Conservation (phyloP, 371 early-diverging fungal genomes). For the Syncephalis plumigaleata region DNA sequence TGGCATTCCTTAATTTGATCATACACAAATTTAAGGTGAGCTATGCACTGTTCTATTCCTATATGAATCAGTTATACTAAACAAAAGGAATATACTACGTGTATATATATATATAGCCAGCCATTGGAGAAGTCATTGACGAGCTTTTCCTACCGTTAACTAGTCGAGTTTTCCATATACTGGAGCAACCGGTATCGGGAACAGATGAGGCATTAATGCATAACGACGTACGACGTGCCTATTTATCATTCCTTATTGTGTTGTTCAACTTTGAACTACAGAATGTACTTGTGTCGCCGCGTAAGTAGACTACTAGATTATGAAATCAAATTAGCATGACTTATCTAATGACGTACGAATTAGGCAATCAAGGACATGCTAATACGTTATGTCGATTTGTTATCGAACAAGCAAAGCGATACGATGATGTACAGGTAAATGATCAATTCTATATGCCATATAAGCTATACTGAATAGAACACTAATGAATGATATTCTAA, state of each 20-base stretch:
- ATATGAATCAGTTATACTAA: too few species aligned
- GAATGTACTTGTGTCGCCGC: constrained; percentile 51
- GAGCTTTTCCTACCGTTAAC: constrained; percentile 66
- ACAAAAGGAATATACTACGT: background rate
- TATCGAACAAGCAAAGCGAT: background rate
- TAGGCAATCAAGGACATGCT: background rate
- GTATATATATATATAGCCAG: constrained; percentile 12
- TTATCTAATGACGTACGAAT: background rate
- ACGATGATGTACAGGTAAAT: too few species aligned
- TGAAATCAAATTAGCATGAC: background rate
- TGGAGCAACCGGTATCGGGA: constrained; percentile 68
- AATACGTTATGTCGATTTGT: background rate
- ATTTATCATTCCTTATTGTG: constrained; percentile 62
- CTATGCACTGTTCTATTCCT: background rate
- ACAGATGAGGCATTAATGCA: constrained; percentile 74
- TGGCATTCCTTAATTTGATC: constrained; percentile 69
- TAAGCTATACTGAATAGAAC: too few species aligned
- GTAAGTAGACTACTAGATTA: constrained; percentile 15
- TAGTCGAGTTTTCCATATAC: constrained; percentile 62
- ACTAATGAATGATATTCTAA: too few species aligned
- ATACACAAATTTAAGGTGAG: constrained; percentile 76
- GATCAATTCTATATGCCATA: too few species aligned
- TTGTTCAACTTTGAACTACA: constrained; percentile 70
- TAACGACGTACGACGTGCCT: constrained; percentile 60
- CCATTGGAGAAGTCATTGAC: constrained; percentile 36